Conservation (phyloP, 192 early-diverging fungal genomes). For the Gorgonomyces haynaldii region DNA sequence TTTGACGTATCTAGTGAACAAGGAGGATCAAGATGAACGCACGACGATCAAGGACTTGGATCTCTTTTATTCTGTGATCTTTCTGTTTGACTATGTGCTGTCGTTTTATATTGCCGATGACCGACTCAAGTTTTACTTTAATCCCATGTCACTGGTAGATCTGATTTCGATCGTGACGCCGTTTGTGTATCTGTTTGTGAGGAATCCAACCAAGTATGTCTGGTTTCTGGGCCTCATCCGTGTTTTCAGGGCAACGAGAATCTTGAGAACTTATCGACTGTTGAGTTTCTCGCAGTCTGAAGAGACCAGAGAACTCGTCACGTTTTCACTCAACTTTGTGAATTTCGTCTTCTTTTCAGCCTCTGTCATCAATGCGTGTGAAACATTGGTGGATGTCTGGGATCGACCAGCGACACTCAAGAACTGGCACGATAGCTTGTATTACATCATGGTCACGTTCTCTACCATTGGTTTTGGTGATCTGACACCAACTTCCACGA, state of each 20-base stretch:
- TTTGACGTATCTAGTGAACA: conserved; percentile 25
- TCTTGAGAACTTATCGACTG: conserved; percentile 37
- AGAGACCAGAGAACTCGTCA: conserved; percentile 36
- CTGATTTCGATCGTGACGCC: conserved; percentile 41
- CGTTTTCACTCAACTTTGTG: conserved; percentile 32
- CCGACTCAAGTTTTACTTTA: conserved; percentile 37
- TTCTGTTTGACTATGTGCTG: conserved; percentile 33
- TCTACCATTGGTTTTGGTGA: conserved; percentile 47
- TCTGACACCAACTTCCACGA: conserved; percentile 33
- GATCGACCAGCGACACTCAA: conserved; percentile 10
- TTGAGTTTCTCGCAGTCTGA: conserved; percentile 39
- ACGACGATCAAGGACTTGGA: conserved; percentile 34
- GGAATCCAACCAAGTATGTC: conserved; percentile 22
- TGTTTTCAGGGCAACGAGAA: conserved; percentile 37
- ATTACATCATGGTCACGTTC: conserved; percentile 48
- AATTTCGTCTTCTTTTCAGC: conserved; percentile 44
- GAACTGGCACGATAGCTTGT: conserved; percentile 43
- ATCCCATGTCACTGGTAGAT: conserved; percentile 31
- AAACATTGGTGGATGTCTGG: conserved; percentile 23
- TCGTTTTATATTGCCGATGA: conserved; percentile 45
- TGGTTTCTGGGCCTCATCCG: conserved; percentile 44
- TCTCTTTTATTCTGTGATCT: conserved; percentile 29
- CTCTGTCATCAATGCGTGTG: conserved; percentile 39
- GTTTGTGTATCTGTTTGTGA: conserved; percentile 37
- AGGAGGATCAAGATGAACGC: conserved; percentile 14